These are phyloP conservation scores for Lycium barbarum DNA, from an alignment of 257 asterid species.

Conservation along the genomic window DNA sequence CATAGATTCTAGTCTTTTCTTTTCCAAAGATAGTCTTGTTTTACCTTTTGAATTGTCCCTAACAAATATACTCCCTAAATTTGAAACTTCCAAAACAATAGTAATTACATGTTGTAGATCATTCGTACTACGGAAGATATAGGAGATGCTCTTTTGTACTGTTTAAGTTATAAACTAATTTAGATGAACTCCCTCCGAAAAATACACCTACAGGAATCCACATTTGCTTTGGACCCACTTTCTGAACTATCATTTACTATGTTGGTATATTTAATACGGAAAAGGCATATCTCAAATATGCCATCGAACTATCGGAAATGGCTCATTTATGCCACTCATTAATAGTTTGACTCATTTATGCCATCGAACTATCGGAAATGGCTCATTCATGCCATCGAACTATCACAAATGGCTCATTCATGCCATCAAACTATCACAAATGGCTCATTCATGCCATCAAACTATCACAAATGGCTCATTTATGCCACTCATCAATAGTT, in stretches of 20 bases:
- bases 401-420: no score
- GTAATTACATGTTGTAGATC: conserved; percentile 2
- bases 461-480: no score
- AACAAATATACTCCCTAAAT: conserved; percentile 5
- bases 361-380: no score
- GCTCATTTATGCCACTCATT: no score
- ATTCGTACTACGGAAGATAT: background rate
- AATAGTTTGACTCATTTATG: no score
- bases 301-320: no score
- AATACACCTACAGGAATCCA: background rate
- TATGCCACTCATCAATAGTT: no score
- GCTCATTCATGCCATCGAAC: no score
- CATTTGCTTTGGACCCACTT: conserved; percentile 25
- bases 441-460: no score
- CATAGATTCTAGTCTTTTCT: background rate
- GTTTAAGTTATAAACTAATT: conserved; percentile 9
- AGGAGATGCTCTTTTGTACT: background rate
- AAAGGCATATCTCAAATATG: no score
- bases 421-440: no score
- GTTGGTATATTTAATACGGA: background rate
- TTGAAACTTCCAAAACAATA: background rate
- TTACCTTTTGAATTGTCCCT: conserved; percentile 7
- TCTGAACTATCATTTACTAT: background rate
- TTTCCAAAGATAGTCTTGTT: background rate
- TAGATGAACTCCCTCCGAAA: background rate